Evolutionary conservation across 1,284 basidiomycete species (phyloP), one percentile per base, ranked within the genome.

Genomic region (Trametes sp.): DNA sequence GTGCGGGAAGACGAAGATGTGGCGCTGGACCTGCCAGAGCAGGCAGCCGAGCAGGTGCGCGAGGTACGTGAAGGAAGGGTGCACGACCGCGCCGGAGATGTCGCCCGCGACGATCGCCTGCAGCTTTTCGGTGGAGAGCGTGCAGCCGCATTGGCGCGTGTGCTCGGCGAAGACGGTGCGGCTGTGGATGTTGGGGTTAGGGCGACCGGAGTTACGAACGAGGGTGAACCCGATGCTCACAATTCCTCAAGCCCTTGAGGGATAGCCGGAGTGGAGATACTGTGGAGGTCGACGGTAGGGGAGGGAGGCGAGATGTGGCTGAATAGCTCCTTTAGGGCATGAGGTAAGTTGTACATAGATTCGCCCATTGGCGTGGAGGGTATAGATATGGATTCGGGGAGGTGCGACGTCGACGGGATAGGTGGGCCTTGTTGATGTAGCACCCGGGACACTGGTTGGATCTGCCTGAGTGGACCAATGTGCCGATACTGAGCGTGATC

Each of bases 41-140:
- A 67, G 54, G 48, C 69, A 70, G 10, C 73, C 73, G n/a, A 71
- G 65, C 21, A 72, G 64, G 35, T 72, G 70, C 23, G 72, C 67
- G n/a, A 70, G 28, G 54, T 71, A 68, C 6, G 72, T 64, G 49
- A 73, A 62, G 3, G 67, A 66, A 3, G 72, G 72, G 44, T 73
- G 72, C 23, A 73, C 65, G 21, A 65, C 56, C 9, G 42, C 57
- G 9, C 70, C 71, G 0, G 72, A 69, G 28, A 65, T 24, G 51
- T 75, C 73, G 1, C 72, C 73, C 24, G 53, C 49, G 41, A 71
- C 29, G 48, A 74, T 66, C 3, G 73, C 73, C 23, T 70, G 62
- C 61, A 70, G 66, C 56, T 74, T 75, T 13, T 63, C 51, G 1
- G 54, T 31, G 35, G 31, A 68, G 54, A 53, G 70, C 57, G 58